phyloP scores from a whole-genome alignment of 2,329 filamentous ascomycete genomes.

The Penicillium glabrum region DNA sequence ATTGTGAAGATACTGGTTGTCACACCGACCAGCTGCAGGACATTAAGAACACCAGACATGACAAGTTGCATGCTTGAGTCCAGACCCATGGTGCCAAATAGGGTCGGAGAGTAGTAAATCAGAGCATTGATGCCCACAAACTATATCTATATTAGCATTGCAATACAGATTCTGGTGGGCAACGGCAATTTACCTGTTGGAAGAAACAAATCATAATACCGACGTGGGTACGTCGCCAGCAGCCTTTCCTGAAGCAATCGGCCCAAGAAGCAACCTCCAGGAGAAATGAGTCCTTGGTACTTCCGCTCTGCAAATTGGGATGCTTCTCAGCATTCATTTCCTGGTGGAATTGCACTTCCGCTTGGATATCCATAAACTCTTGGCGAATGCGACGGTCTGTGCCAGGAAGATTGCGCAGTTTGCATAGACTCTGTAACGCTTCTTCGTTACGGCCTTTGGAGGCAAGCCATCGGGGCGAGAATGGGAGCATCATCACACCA shows the following conservation, averaged over 20 bases:
- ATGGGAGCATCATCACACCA: constrained; percentile 50
- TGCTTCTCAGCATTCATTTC: constrained; percentile 44
- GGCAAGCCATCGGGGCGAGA: constrained; percentile 57
- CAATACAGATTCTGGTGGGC: neutral
- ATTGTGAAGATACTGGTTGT: constrained; percentile 50
- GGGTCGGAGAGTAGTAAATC: constrained; percentile 60
- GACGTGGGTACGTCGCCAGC: constrained; percentile 52
- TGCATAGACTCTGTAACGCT: constrained; percentile 48
- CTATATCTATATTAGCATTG: constrained; percentile 17
- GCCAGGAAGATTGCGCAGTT: constrained; percentile 50
- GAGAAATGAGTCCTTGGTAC: constrained; percentile 38
- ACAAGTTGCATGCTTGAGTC: constrained; percentile 50
- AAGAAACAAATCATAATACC: constrained; percentile 59
- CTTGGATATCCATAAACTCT: constrained; percentile 53
- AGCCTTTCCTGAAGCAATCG: constrained; percentile 53
- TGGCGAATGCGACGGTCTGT: constrained; percentile 52
- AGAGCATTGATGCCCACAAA: constrained; percentile 58
- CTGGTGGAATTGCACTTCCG: constrained; percentile 55
- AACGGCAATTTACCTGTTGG: constrained; percentile 44
- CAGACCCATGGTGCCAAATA: constrained; percentile 55
- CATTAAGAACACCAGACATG: constrained; percentile 55
- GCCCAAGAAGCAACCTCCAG: constrained; percentile 51
- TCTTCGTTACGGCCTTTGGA: constrained; percentile 51
- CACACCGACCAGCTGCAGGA: constrained; percentile 50
- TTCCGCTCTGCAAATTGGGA: constrained; percentile 36